These are phyloP conservation scores for Linum tenue DNA, from an alignment of 345 rosid genomes.

Conservation along the genomic window DNA sequence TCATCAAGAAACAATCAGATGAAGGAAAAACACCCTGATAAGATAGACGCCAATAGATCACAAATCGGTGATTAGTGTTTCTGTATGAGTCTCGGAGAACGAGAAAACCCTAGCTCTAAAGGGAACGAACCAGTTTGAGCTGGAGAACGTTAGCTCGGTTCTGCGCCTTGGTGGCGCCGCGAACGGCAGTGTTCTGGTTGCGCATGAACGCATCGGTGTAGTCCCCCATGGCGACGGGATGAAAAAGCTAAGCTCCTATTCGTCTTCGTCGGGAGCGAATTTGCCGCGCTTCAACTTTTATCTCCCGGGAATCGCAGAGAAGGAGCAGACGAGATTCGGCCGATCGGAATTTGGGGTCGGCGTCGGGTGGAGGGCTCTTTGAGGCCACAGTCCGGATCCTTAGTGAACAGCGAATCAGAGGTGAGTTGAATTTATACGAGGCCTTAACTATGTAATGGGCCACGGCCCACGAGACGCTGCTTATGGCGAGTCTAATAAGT, in stretches of 20 bases:
- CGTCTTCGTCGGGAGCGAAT: background rate
- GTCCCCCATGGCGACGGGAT: slow-evolving; percentile 50
- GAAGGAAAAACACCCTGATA: background rate
- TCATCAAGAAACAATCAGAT: background rate
- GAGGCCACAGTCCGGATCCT: too few relatives aligned
- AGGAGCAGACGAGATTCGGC: background rate
- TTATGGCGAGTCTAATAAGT: too few relatives aligned
- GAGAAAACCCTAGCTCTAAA: background rate
- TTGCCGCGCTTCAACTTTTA: background rate
- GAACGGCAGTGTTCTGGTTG: slow-evolving; percentile 70
- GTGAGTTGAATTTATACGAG: too few relatives aligned
- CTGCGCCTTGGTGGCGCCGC: slow-evolving; percentile 80
- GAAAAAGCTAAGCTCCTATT: slow-evolving; percentile 23
- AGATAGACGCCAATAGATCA: background rate
- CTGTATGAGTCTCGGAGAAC: background rate
- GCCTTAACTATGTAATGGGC: too few relatives aligned
- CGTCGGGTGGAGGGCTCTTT: background rate
- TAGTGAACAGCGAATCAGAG: too few relatives aligned
- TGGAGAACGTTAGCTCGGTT: slow-evolving; percentile 88
- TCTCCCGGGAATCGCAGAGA: background rate
- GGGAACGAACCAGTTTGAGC: slow-evolving; percentile 67
- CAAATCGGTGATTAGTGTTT: background rate
- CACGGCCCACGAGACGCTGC: too few relatives aligned
- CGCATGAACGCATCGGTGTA: slow-evolving; percentile 76
- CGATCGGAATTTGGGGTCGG: background rate